A percentile compares a stretch with the other conserved stretches of the same genome.
Conservation (phyloP, 2,329 filamentous ascomycete species). For the Epichloe sp. region DNA sequence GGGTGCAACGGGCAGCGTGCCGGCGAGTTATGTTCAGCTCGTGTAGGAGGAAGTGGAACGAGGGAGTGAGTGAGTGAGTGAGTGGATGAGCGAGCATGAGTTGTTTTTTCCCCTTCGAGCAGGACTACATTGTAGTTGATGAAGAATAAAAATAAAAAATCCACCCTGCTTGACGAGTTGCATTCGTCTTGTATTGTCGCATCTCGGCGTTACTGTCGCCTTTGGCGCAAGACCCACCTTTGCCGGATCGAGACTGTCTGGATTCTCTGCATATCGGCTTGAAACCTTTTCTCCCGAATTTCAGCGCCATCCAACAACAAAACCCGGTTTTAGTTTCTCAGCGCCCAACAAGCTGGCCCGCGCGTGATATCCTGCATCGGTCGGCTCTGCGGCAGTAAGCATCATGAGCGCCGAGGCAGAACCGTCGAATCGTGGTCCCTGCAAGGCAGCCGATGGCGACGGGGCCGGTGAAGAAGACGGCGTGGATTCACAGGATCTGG, state of each 20-base stretch:
- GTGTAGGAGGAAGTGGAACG: constrained; percentile 30
- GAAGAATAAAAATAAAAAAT: background rate
- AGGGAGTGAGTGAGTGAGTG: background rate
- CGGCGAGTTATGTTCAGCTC: constrained; percentile 81
- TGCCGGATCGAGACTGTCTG: background rate
- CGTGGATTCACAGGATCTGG: background rate
- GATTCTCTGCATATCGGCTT: background rate
- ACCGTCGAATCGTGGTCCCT: background rate
- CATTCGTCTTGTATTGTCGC: too few relatives aligned
- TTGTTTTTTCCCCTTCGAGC: background rate
- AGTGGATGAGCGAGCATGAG: constrained; percentile 7
- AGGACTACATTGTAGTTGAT: background rate
- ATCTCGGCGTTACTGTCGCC: too few relatives aligned
- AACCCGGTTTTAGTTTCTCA: too few relatives aligned
- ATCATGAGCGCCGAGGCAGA: constrained; percentile 1
- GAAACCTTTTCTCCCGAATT: background rate
- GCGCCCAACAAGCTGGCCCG: too few relatives aligned
- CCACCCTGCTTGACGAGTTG: background rate
- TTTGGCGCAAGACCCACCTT: background rate
- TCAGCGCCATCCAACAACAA: too few relatives aligned
- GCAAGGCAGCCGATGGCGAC: background rate
- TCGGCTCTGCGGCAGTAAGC: too few relatives aligned
- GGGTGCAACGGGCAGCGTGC: constrained; percentile 75
- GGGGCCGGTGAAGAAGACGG: constrained; percentile 6
- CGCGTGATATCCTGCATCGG: too few relatives aligned